These are phyloP conservation scores for Gastrolobium bilobum DNA, from an alignment of 306 rosid genomes.

Conservation along the genomic window DNA sequence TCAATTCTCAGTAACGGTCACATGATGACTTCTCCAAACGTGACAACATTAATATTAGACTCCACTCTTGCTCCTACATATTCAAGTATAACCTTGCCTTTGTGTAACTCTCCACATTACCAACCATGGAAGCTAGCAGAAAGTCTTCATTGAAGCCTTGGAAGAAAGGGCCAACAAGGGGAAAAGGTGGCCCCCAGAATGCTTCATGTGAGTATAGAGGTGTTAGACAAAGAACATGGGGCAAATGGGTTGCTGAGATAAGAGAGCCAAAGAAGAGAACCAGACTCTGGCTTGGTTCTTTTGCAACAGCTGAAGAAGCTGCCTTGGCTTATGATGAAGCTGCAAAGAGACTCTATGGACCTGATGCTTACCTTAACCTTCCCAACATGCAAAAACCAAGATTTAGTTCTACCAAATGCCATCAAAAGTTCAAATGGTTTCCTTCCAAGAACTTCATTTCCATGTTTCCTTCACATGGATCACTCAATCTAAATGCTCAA, in stretches of 20 bases:
- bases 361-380: constrained; percentile 93
- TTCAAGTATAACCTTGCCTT: neutral
- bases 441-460: constrained; percentile 94
- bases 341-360: constrained; percentile 91
- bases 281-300: constrained; percentile 96
- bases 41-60: constrained; percentile 87
- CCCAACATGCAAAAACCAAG: constrained; percentile 72
- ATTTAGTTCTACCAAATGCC: constrained; percentile 48
- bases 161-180: constrained; percentile 97
- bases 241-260: constrained; percentile 99
- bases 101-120: no score
- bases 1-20: constrained; percentile 69
- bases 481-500: constrained; percentile 89
- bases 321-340: constrained; percentile 99
- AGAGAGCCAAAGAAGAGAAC: constrained; percentile 97
- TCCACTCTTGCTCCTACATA: constrained; percentile 72
- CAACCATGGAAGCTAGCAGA: constrained; percentile 73
- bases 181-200: constrained; percentile 97
- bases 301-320: constrained; percentile 95
- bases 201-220: constrained; percentile 92
- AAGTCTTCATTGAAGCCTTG: constrained; percentile 87
- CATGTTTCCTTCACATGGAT: constrained; percentile 81
- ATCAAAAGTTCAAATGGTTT: constrained; percentile 81
- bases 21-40: constrained; percentile 71
- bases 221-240: constrained; percentile 96